Base-by-base conservation (phyloP, 1,284 basidiomycete species). In the Cryptococcus jaspeensis region DNA sequence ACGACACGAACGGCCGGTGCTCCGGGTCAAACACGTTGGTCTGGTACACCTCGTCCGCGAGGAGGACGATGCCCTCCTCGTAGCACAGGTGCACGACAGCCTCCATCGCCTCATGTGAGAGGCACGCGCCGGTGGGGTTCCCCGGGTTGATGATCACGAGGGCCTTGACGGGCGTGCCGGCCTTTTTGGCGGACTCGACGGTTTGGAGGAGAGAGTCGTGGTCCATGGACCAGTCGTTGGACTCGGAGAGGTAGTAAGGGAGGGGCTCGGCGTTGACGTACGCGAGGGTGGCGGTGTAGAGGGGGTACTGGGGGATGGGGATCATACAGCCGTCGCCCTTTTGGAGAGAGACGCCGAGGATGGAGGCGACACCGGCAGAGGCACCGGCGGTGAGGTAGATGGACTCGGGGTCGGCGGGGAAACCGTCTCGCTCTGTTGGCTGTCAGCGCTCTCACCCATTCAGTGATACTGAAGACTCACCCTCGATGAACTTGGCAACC, bases 11-110 rank as follows among this genome's bases (percentile, higher is more conserved):
- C 0, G 89, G 84, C 73, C 88, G 84, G 42, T 79, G 80, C 22
- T 69, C 61, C 22, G 69, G 69, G 52, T 83, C 81, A 79, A 94
- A 94, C 48, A 96, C 84, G 81, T 97, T 97, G 66, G 81, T 81
- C 77, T 97, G 93, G 81, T 97, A 96, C 11, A 97, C 93, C 76
- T 97, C 93, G 75, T 97, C 93, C 0, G 93, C 93, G 62, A 96
- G 84, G 45, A 97, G 84, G 16, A 95, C 86, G 56, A 97, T 84
- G n/a, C 81, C 81, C 77, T 96, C 82, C 65, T 88, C 82, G 74
- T 92, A 89, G 78, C 92, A 94, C 16, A 96, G 79, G 46, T 84
- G 78, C 20, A 95, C 84, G 62, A 97, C 84, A 50, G 83, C 80
- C 60, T 83, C 80, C 81, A 92, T 90, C 22, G 87, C 89, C 47